Evolutionary conservation across 805 yeast species (phyloP).

Genomic region (Ogataea sp.): DNA sequence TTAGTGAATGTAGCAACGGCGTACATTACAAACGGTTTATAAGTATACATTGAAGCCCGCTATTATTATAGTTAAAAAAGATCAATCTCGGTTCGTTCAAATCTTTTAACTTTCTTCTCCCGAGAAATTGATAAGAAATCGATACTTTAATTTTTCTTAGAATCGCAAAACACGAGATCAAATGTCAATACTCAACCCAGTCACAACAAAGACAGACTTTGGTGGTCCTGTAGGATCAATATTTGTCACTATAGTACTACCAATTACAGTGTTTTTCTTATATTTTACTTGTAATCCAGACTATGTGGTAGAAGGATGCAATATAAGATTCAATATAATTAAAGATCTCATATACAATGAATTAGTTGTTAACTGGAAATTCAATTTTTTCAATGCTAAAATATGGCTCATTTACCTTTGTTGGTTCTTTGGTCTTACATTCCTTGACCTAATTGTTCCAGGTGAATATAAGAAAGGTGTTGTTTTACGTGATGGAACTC

Average conservation of each 20-base stretch:
- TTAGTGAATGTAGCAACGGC: too few species aligned
- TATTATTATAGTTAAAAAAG: too few species aligned
- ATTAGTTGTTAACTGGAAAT: conserved; percentile 13
- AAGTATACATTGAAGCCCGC: too few species aligned
- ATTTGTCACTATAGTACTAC: conserved; percentile 58
- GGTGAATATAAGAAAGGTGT: conserved; percentile 74
- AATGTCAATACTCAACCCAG: conserved; percentile 49
- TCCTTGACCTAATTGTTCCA: conserved; percentile 59
- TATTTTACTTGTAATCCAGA: conserved; percentile 54
- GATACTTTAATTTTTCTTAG: too few species aligned
- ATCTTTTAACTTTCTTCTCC: too few species aligned
- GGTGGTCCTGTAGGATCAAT: conserved; percentile 71
- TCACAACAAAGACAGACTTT: conserved; percentile 66
- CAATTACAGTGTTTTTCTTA: conserved; percentile 50
- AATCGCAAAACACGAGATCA: too few species aligned
- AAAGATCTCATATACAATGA: conserved; percentile 7
- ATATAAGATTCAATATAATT: conserved; percentile 32
- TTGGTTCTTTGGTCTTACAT: conserved; percentile 66
- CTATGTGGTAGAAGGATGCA: conserved; percentile 43
- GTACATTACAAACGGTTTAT: too few species aligned
- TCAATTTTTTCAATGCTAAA: conserved; percentile 31
- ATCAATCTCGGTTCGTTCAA: too few species aligned
- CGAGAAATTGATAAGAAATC: too few species aligned
- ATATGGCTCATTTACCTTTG: conserved; percentile 57
- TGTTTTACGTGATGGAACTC: conserved; percentile 65